Evolutionary conservation across 1,284 basidiomycete genomes (phyloP).

Genomic region (Bjerkandera adusta): DNA sequence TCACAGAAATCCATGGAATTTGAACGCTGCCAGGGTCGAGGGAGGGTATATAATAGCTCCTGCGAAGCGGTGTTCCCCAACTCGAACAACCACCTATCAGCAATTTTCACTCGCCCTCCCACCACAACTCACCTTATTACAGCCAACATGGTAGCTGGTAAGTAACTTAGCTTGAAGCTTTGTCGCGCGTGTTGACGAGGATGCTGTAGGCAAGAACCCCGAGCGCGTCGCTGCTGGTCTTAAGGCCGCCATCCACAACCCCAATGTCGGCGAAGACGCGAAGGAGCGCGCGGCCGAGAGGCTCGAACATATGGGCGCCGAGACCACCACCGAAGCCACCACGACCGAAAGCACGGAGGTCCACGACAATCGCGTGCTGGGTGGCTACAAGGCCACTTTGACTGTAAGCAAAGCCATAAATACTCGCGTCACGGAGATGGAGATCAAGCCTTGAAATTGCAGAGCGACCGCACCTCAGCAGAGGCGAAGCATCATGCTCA

Average conservation of each 20-base stretch:
- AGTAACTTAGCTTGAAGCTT: not conserved
- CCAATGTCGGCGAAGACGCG: conserved; percentile 49
- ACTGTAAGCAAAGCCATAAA: conserved; percentile 36
- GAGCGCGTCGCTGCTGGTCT: conserved; percentile 48
- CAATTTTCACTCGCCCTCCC: not conserved
- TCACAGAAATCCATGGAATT: too few species aligned
- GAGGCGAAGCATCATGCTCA: conserved; percentile 45
- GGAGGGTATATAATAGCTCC: not conserved
- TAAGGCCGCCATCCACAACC: conserved; percentile 54
- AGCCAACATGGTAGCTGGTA: conserved; percentile 4
- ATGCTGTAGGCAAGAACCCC: conserved; percentile 30
- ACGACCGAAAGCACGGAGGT: conserved; percentile 16
- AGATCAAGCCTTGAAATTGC: not conserved
- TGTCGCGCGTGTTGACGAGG: not conserved
- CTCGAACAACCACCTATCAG: not conserved
- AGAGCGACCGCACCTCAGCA: conserved; percentile 37
- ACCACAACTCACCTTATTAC: not conserved
- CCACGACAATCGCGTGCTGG: conserved; percentile 33
- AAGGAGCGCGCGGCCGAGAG: conserved; percentile 44
- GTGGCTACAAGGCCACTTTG: conserved; percentile 54
- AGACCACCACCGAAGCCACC: conserved; percentile 16
- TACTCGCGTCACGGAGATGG: not conserved
- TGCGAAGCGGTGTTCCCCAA: not conserved
- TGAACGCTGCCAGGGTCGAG: not conserved
- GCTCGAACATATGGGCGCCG: conserved; percentile 39